A percentile compares a stretch with the other conserved stretches of the same genome.
Evolutionary conservation across 306 rosid species (phyloP).

Genomic region (Cicer chorassanicum): DNA sequence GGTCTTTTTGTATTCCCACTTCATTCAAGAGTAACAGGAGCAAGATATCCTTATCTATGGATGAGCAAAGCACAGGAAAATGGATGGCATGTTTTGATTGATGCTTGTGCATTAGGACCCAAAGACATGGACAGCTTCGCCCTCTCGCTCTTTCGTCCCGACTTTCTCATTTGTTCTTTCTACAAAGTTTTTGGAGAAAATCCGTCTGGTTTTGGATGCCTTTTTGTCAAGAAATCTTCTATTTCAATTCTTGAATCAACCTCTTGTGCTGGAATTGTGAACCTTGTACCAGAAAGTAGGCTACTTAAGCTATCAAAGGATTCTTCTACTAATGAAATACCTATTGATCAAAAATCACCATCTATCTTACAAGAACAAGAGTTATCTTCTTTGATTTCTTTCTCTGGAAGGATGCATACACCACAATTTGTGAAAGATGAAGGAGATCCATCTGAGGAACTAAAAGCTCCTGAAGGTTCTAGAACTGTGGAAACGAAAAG

Average conservation of each 20-base stretch:
- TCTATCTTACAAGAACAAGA: constrained; percentile 56
- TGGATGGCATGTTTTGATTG: constrained; percentile 87
- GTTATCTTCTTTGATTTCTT: constrained; percentile 61
- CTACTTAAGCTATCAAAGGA: constrained; percentile 54
- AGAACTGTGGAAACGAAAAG: constrained; percentile 44
- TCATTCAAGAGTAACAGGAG: constrained; percentile 94
- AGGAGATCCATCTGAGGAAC: constrained; percentile 50
- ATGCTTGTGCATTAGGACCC: constrained; percentile 92
- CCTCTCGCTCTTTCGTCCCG: constrained; percentile 82
- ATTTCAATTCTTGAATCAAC: constrained; percentile 66
- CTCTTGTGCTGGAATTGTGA: constrained; percentile 73
- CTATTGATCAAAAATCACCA: constrained; percentile 47
- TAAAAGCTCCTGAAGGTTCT: constrained; percentile 48
- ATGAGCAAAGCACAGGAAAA: constrained; percentile 91
- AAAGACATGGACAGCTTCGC: constrained; percentile 94
- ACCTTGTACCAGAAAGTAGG: constrained; percentile 66
- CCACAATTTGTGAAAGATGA: constrained; percentile 41
- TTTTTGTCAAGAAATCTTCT: constrained; percentile 84
- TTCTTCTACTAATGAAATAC: constrained; percentile 60
- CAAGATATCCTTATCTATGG: constrained; percentile 90
- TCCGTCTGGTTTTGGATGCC: constrained; percentile 96
- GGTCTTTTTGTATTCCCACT: constrained; percentile 92
- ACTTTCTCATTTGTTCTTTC: constrained; percentile 87
- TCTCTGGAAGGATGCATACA: constrained; percentile 66
- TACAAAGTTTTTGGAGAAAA: constrained; percentile 86